A percentile compares a stretch with the other conserved stretches of the same genome.
Conservation (phyloP, 2,329 filamentous ascomycete genomes). For the Didymosphaeria variabile region DNA sequence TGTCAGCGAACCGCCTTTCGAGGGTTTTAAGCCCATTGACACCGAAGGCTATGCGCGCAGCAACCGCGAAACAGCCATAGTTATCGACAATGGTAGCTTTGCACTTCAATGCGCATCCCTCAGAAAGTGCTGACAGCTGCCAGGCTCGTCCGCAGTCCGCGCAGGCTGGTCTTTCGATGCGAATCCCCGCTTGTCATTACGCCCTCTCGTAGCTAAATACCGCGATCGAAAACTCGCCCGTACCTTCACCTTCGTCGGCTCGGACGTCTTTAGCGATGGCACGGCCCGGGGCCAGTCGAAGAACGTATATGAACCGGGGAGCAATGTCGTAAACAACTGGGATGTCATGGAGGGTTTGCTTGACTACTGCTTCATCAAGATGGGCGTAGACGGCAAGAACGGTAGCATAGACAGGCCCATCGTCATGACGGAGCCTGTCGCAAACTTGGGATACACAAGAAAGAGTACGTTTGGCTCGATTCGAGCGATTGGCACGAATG, state of each 20-base stretch:
- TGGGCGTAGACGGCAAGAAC: conserved; percentile 80
- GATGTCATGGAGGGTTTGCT: conserved; percentile 95
- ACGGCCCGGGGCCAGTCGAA: conserved; percentile 90
- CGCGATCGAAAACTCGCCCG: conserved; percentile 92
- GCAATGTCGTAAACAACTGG: conserved; percentile 95
- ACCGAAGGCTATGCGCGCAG: conserved; percentile 77
- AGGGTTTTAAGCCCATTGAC: conserved; percentile 65
- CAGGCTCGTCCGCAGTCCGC: conserved; percentile 87
- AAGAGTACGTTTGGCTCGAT: conserved; percentile 70
- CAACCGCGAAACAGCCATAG: conserved; percentile 73
- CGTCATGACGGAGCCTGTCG: conserved; percentile 94
- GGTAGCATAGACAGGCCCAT: conserved; percentile 84
- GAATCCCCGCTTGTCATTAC: conserved; percentile 79
- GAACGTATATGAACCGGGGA: conserved; percentile 89
- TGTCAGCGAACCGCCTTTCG: conserved; percentile 68
- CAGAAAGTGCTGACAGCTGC: conserved; percentile 24
- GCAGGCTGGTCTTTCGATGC: conserved; percentile 96
- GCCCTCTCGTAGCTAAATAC: conserved; percentile 93
- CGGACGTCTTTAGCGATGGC: conserved; percentile 93
- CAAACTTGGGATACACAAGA: conserved; percentile 86
- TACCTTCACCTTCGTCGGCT: conserved; percentile 90
- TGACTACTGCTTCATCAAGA: conserved; percentile 93
- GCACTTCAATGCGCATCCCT: conserved; percentile 11
- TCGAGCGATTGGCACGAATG: not conserved
- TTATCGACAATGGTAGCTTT: conserved; percentile 91